A percentile compares a stretch with the other conserved stretches of the same genome.
Conservation (phyloP, 306 rosid genomes). For the Arachis hypogaea region DNA sequence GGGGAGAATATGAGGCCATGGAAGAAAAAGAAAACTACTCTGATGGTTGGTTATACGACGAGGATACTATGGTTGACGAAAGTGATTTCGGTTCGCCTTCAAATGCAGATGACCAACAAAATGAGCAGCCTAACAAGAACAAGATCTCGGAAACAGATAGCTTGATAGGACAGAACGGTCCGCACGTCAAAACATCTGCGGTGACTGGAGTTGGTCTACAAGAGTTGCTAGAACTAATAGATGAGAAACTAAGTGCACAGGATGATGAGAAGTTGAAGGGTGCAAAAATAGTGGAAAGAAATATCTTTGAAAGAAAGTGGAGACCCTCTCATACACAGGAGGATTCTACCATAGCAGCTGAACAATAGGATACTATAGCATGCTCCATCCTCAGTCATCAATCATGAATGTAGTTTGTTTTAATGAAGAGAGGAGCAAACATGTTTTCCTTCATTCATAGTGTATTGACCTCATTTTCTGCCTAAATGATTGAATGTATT, state of each 20-base stretch:
- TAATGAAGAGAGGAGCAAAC: background rate
- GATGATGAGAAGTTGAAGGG: slow-evolving; percentile 58
- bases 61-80: slow-evolving; percentile 47
- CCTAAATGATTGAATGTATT: too few relatives aligned
- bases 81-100: slow-evolving; percentile 36
- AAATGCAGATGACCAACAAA: slow-evolving; percentile 40
- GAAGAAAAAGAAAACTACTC: slow-evolving; percentile 56
- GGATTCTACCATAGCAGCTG: slow-evolving; percentile 49
- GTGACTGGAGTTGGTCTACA: slow-evolving; percentile 77
- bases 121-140: slow-evolving; percentile 31
- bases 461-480: background rate
- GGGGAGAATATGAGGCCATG: slow-evolving; percentile 25
- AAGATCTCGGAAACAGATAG: slow-evolving; percentile 29
- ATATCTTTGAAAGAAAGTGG: slow-evolving; percentile 68
- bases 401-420: background rate
- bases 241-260: slow-evolving; percentile 63
- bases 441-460: slow-evolving; percentile 10
- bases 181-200: slow-evolving; percentile 82
- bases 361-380: slow-evolving; percentile 40
- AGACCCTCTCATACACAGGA: slow-evolving; percentile 59
- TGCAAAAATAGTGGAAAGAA: slow-evolving; percentile 53
- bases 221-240: slow-evolving; percentile 76
- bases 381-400: too few relatives aligned
- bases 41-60: slow-evolving; percentile 65
- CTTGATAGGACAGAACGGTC: slow-evolving; percentile 45